Evolutionary conservation across 75 land plant genomes (phyloP).

Genomic region (Pseudotsuga menziesii): DNA sequence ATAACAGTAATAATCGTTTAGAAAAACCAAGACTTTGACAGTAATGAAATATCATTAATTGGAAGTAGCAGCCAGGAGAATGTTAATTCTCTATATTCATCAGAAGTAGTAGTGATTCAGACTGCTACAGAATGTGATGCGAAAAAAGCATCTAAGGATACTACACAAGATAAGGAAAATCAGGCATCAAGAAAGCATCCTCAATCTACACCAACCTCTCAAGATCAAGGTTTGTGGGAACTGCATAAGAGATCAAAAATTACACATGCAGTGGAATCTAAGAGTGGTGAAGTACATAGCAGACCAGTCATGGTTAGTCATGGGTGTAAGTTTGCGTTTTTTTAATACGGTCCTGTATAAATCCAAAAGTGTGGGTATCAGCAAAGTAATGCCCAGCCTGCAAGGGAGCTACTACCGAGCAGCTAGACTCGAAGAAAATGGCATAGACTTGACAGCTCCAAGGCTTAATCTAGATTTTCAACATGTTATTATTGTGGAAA

Average conservation of each 20-base stretch:
- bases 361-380: too few relatives aligned
- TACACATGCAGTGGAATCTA: neutral
- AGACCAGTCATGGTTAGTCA: too few relatives aligned
- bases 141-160: neutral
- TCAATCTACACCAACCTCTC: neutral
- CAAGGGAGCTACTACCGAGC: too few relatives aligned
- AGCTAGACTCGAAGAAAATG: too few relatives aligned
- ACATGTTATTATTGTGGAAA: too few relatives aligned
- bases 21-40: neutral
- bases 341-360: too few relatives aligned
- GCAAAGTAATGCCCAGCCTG: too few relatives aligned
- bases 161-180: neutral
- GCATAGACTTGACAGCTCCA: too few relatives aligned
- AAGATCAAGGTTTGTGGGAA: too few relatives aligned
- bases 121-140: slow-evolving; percentile 65
- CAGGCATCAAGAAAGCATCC: neutral
- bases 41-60: neutral
- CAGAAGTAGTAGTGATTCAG: slow-evolving; percentile 44
- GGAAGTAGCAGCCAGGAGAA: neutral
- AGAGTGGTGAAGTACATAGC: too few relatives aligned
- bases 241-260: neutral
- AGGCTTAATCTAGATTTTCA: too few relatives aligned
- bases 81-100: slow-evolving; percentile 8
- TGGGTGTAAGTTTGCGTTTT: too few relatives aligned
- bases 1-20: neutral